Base-by-base conservation (phyloP, 805 yeast genomes). In the Candida lessepsii region DNA sequence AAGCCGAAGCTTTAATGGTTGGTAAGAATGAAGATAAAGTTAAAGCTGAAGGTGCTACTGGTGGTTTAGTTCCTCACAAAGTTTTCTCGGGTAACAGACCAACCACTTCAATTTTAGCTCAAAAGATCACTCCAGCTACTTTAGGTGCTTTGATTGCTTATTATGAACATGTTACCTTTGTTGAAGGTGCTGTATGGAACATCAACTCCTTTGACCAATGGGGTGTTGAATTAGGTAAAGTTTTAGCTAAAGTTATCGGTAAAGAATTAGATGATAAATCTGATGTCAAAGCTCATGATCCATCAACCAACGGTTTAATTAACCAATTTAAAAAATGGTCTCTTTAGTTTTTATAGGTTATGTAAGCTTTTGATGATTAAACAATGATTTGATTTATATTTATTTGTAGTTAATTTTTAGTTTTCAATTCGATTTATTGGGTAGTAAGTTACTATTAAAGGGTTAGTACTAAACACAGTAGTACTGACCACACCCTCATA, bases 181-280 rank as follows among this genome's bases (percentile, higher is more conserved):
- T 90, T 44, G 99, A 93, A 74, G 99, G 99, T 72, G 99, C 99
- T 43, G 71, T 93, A 60, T 91, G 99, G 99, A 93, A 95, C 80
- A 90, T 93, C 75, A 93, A 93, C 82, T 91, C 98, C 14, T 93
- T 88, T 63, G 99, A 93, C 75, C 99, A 93, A 76, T 93, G 98
- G 96, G 99, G 99, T 70, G 99, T 93, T 58, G 99, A 93, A 75
- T 85, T 93, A 57, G 99, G 99, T 66, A 93, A 93, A 75, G 95
- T 85, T 39, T 80, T 93, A 62, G 99, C 99, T 61, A 93, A 93
- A 82, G 93, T 78, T 44, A 91, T 93, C 59, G 91, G 95, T 57
- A 78, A 78, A 56, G 97, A 93, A 72, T 81, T 93, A 61, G 86
- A 85, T 54, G 78, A 75, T 60, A 56, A 70, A 21, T 60, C 64